These are phyloP conservation scores for Juglanconis oblonga DNA, from an alignment of 2,329 filamentous ascomycete genomes.

Conservation along the genomic window DNA sequence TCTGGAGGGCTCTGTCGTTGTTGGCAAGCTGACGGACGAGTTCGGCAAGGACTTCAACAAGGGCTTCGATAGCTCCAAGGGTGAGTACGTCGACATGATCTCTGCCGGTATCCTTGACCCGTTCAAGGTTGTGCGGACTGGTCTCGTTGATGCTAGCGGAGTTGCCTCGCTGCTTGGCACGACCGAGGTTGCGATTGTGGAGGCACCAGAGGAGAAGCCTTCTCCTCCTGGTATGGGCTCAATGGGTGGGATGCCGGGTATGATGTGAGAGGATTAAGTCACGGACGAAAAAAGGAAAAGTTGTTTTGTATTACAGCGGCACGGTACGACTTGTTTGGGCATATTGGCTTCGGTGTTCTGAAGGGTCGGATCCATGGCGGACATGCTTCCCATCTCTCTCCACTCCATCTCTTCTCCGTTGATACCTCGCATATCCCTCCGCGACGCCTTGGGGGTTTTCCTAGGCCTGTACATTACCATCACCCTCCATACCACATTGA, in stretches of 20 bases:
- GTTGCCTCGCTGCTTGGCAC: conserved; percentile 96
- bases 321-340: conserved; percentile 32
- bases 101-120: conserved; percentile 94
- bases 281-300: conserved; percentile 11
- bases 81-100: conserved; percentile 99
- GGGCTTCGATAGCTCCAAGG: conserved; percentile 94
- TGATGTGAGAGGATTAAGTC: conserved; percentile 50
- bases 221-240: conserved; percentile 50
- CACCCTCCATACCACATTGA: neutral
- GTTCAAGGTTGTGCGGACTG: conserved; percentile 98
- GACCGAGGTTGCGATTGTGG: conserved; percentile 96
- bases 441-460: conserved; percentile 16
- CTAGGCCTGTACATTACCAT: conserved; percentile 27
- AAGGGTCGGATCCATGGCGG: conserved; percentile 35
- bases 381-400: conserved; percentile 37
- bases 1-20: conserved; percentile 89
- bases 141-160: conserved; percentile 89
- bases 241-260: conserved; percentile 54
- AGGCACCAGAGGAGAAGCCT: conserved; percentile 87
- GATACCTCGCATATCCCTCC: conserved; percentile 25
- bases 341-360: conserved; percentile 49
- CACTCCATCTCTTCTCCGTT: conserved; percentile 25
- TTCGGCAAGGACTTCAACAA: conserved; percentile 92
- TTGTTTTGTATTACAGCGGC: conserved; percentile 28
- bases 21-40: conserved; percentile 97